These are phyloP conservation scores for Rosa rugosa DNA, from an alignment of 306 rosid genomes.

Conservation along the genomic window DNA sequence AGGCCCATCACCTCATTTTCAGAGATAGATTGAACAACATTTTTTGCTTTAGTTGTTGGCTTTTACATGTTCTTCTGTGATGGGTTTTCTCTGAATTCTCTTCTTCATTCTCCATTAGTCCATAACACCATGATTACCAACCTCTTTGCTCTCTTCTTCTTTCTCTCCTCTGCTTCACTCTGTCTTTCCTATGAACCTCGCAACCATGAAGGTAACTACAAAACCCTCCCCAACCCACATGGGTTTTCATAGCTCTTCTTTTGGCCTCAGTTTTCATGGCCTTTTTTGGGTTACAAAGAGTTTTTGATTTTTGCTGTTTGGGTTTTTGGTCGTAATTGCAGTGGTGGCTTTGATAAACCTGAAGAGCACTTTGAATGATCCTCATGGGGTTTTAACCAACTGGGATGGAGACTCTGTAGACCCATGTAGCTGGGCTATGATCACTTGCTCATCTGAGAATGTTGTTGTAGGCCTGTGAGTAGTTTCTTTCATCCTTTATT, in stretches of 20 bases:
- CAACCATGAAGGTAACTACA: constrained; percentile 74
- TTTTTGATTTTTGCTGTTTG: constrained; percentile 7
- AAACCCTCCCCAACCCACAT: not conserved
- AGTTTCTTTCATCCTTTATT: not conserved
- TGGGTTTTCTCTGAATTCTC: constrained; percentile 1
- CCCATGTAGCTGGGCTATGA: constrained; percentile 97
- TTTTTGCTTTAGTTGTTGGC: not conserved
- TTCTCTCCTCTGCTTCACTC: constrained; percentile 30
- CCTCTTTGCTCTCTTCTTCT: constrained; percentile 11
- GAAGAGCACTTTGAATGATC: constrained; percentile 56
- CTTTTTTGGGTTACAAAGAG: not conserved
- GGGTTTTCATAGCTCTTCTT: not conserved
- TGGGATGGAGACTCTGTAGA: constrained; percentile 96
- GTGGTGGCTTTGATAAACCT: constrained; percentile 77
- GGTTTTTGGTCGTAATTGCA: constrained; percentile 25
- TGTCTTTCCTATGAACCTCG: constrained; percentile 72
- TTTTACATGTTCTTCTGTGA: constrained; percentile 15
- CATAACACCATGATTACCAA: constrained; percentile 39
- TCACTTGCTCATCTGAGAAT: constrained; percentile 77
- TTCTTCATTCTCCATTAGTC: constrained; percentile 12
- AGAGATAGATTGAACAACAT: not conserved
- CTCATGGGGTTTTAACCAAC: constrained; percentile 70
- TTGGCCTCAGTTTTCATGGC: not conserved
- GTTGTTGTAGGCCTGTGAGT: constrained; percentile 81
- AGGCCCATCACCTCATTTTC: constrained; percentile 4